Evolutionary conservation across 805 yeast species (phyloP), one percentile per base, ranked within the genome.

Genomic region (Isabelozyma rhagii): DNA sequence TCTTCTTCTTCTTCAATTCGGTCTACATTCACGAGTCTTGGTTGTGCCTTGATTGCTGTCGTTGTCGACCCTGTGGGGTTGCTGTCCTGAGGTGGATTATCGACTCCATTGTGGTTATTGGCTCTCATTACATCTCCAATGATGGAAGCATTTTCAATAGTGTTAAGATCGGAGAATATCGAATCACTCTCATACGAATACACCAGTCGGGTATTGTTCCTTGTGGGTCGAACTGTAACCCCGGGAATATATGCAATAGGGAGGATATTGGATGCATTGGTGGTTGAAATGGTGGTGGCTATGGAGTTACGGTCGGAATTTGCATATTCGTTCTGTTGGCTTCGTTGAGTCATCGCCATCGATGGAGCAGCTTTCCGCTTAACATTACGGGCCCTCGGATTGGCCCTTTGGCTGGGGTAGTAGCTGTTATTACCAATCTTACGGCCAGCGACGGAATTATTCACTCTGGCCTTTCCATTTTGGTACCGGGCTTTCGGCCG

Each of bases 231-330:
- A 18, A 83, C 81, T 4, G 91, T 88, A 43, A 91, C 97, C 38
- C 97, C 97, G 0, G 97, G 98, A 51, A 92, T 89, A 63, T 91
- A 92, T 2, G 96, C 96, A 50, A 93, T 86, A 15, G 97, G 97
- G 52, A 92, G 79, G 55, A 92, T 84, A 66, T 92, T 91, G 11
- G 96, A 87, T 4, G 96, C 96, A 58, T 86, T 82, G 9, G 94
- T 85, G 44, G 85, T 75, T 39, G 77, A 71, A 11, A 85, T 80
- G 6, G 91, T 80, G 29, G 87, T 80, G 8, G 92, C 87, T 58
- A 69, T 68, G 11, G 77, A 71, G 52, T 68, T 62, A 46, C 77
- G 61, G 40, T 52, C 48, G 8, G 47, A 38, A 45, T 53, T 50
- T 15, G 55, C 54, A 15, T 59, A 55, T 45, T 60, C 36, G 36